Base-by-base conservation (phyloP, 352 stramenopile species). In the Thalassiosira mediterranea region DNA sequence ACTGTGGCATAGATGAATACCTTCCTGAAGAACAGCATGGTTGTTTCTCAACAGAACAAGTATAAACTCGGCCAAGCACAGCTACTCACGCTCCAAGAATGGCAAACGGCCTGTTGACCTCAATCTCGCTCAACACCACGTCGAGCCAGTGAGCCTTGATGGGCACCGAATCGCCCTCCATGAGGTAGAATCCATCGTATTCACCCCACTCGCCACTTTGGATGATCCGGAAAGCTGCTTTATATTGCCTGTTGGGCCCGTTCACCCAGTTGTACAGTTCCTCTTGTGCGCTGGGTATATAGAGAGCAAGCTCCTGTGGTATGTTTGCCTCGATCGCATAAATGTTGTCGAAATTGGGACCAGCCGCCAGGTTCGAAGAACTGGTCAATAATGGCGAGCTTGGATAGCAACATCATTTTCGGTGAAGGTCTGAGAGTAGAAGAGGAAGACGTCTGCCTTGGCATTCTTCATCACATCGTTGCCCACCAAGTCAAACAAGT, bases 151-250 rank as follows among this genome's bases (percentile, higher is more conserved):
- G 59, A 8, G 58, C 49, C 47, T 82, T 81, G 51, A 86, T 79
- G 11, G 83, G 83, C 21, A 90, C 69, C n/a, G 48, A 78, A 70
- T 90, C 83, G 79, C 76, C 83, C 48, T 87, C 79, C 79, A 90
- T 88, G 31, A n/a, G n/a, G n/a, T n/a, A n/a, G n/a, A n/a, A n/a
- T n/a, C n/a, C n/a, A n/a, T n/a, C n/a, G n/a, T n/a, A 87, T 8
- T 83, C 59, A 29, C 69, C 77, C 66, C 67, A 85, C 62, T 83
- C 77, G 34, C 72, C 72, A 46, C 70, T 79, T 59, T 90, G 73
- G 63, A 87, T 69, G 37, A 81, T 76, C 25, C 79, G 76, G 64
- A 87, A 79, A 3, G 72, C 77, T 17, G 76, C 64, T 59, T 90
- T 77, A 69, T 83, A 88, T 47, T 86, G 79, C 63, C 79, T 56